phyloP scores from a whole-genome alignment of 1,284 basidiomycete species.

The Filobasidium uniguttulatum region DNA sequence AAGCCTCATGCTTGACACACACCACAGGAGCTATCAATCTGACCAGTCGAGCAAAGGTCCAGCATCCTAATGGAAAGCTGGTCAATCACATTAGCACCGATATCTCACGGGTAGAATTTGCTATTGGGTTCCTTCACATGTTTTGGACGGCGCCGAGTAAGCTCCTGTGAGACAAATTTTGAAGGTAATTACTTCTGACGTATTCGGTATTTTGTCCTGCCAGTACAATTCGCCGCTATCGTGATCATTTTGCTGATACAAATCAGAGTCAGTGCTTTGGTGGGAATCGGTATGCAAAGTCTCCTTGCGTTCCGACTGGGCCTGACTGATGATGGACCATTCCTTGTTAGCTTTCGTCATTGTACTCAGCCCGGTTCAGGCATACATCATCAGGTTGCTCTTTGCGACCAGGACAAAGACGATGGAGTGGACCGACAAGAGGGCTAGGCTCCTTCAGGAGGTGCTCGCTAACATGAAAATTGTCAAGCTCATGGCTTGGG shows the following conservation, averaged over 20 bases:
- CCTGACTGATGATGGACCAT: constrained; percentile 58
- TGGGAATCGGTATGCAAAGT: not conserved
- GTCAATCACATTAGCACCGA: constrained; percentile 62
- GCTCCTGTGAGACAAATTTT: too few relatives aligned
- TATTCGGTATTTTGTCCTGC: too few relatives aligned
- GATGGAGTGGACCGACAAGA: constrained; percentile 63
- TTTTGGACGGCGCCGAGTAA: constrained; percentile 58
- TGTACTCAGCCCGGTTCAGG: constrained; percentile 54
- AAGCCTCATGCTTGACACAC: constrained; percentile 42
- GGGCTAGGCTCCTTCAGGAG: constrained; percentile 68
- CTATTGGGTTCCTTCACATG: constrained; percentile 23
- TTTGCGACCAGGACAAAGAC: constrained; percentile 48
- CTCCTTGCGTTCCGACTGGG: constrained; percentile 44
- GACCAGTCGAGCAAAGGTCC: constrained; percentile 62
- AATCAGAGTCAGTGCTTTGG: constrained; percentile 28
- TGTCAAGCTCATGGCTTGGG: constrained; percentile 63
- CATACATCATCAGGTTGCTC: constrained; percentile 54
- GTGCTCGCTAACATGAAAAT: constrained; percentile 56
- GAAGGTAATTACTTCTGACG: not conserved
- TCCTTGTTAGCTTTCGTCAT: constrained; percentile 64
- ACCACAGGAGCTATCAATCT: constrained; percentile 61
- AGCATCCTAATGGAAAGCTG: constrained; percentile 59
- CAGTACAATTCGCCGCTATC: constrained; percentile 49
- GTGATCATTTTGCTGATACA: constrained; percentile 50
- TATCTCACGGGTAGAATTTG: constrained; percentile 32